Evolutionary conservation across 371 early-diverging fungal genomes (phyloP), one percentile per base, ranked within the genome.

Genomic region (Saksenaea oblongispora): DNA sequence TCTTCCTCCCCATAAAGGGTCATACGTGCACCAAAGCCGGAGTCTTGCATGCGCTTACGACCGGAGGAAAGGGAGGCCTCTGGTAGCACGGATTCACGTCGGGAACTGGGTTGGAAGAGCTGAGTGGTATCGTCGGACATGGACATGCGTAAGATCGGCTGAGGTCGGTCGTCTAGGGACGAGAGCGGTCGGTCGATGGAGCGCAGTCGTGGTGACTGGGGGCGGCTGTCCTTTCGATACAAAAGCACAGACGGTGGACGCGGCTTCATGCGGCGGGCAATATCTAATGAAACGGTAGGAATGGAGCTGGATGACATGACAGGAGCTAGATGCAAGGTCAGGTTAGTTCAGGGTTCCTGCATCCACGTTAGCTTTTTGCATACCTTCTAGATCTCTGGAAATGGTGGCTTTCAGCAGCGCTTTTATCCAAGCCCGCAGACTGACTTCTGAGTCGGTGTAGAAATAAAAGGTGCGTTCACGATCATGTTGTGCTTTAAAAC

Each of bases 341-440:
- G 31, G 2, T 47, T 35, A 55, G 5, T 5, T 37, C 15, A 54
- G 44, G 31, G 31, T 31, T 31, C 31, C n/a, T n/a, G n/a, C n/a
- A n/a, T n/a, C n/a, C n/a, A n/a, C 13, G 11, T 54, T 54, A 51
- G 26, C 34, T 15, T 53, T 39, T 17, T 55, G 56, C 41, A 35
- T 37, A 84, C 84, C 79, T 57, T 61, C 66, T 47, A 69, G 70
- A 64, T 89, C 84, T 11, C 88, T 74, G 13, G 82, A 77, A 63
- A 91, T 91, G 5, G 90, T 88, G 7, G 87, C 86, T 71, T 91
- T 91, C 83, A 89, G 87, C 61, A 91, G 53, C 1, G 87, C 84
- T 54, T 85, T 87, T 54, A 89, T 70, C 90, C 89, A 91, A 0
- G 69, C 83, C 58, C 77, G 83, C 76, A 85, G 80, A 26, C 62